Base-by-base conservation (phyloP, 441 rosid species). In the Jatropha multifida region DNA sequence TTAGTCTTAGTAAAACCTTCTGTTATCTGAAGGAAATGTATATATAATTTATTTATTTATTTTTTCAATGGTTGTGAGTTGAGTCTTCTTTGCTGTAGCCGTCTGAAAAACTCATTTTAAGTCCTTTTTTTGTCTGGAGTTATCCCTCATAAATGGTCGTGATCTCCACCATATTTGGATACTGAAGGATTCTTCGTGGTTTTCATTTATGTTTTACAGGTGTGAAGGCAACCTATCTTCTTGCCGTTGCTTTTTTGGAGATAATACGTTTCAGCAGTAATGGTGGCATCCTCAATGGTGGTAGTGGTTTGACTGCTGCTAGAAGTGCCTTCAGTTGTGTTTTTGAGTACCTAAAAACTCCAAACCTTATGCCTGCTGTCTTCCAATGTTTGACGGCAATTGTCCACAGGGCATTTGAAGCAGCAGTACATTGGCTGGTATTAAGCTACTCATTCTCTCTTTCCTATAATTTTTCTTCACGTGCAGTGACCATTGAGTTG, bases 321-420 rank as follows among this genome's bases (percentile, higher is more conserved):
- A 92, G 95, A 86, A 96, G 99, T 88, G 97, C 99, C 82, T 96
- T 96, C 86, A 83, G 96, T 80, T 96, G 98, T 81, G 98, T 83
- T 68, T 96, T 96, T 78, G 99, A 96, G 79, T 96, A 96, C 85
- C 86, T 94, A 73, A 96, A 94, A 89, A 92, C 97, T 71, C 94
- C 98, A 88, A 90, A 89, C 83, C 97, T 95, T 62, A 77, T 84
- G 86, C 96, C 98, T 46, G 93, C 99, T 73, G 98, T 93, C 69
- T 90, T 88, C 79, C 97, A 92, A 78, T 95, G 99, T 86, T 86
- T 95, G 86, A 89, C 85, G 18, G 99, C 98, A 72, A 85, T 94
- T 83, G 99, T 96, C 69, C 98, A 91, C 80, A 84, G 90, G 81
- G 90, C 99, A 77, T 96, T 92, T 85, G 99, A 92, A 83, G 86